Base-by-base conservation (phyloP, 73 alveolate species). In the Paramecium pentaurelia region DNA sequence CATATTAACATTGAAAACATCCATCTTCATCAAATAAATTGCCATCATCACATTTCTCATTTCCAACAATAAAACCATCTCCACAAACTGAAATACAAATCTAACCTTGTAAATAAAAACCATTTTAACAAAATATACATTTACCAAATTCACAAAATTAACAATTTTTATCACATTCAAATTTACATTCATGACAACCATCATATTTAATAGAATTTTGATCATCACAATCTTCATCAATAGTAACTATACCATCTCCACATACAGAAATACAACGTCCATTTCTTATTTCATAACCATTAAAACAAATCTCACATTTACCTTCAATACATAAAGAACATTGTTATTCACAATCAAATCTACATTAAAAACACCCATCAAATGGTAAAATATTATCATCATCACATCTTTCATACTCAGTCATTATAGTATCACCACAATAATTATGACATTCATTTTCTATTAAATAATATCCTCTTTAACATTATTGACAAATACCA, bases 211-310 rank as follows among this genome's bases (percentile, higher is more conserved):
- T 49, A 1, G 45, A 25, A 85, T 95, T 95, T 11, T 95, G 96
- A 93, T 95, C 98, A 75, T 95, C 98, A 20, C 98, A 95, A 45
- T 95, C 94, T 71, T 77, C 92, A 85, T 58, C 47, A 34, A 83
- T 18, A 27, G 90, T 93, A 54, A 54, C n/a, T 3, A 70, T 77
- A 14, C 98, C 98, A 93, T 95, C 95, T 14, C 96, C 96, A 77
- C 96, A 93, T 20, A 71, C 49, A 32, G 86, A 11, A 2, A 10
- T 2, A 86, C 86, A 54, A 20, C 54, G 10, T 0, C 40, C 92
- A n/a, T 88, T 88, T 10, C 27, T 71, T 42, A 96, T 92, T n/a
- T 60, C 36, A 64, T 86, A 95, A 1, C 96, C 96, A 6, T 22
- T n/a, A 85, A 86, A 7, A 14, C 59, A 42, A 18, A 20, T 14